Evolutionary conservation across 2,329 filamentous ascomycete species (phyloP), one percentile per base, ranked within the genome.

Genomic region (Coniochaeta sp.): DNA sequence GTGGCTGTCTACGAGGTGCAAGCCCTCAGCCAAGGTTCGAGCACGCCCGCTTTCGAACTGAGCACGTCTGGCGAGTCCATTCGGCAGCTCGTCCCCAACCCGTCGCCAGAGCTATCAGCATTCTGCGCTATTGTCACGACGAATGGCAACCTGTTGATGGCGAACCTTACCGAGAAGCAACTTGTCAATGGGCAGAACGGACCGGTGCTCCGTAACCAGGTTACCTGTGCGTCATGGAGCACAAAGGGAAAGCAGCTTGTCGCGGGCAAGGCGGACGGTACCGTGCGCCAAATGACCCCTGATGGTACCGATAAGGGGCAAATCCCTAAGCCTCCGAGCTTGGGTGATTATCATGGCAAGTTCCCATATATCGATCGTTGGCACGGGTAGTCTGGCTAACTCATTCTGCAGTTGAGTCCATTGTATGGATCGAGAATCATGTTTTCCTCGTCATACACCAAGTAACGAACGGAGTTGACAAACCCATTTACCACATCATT

Each of bases 201-300:
- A 30, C 73, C 61, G 4, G 72, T 85, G 1, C 73, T 95, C 56
- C 89, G 85, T 61, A 75, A 79, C 26, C 85, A 87, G 47, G 91
- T 95, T 26, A 91, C 85, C 64, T 94, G 87, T 61, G 79, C 89
- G 6, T 86, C 88, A 52, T 99, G 95, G 94, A 99, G 94, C 67
- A 86, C 83, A 55, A 89, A 86, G 65, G 94, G 94, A 46, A 99
- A 96, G 66, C 92, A 97, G 65, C 75, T 99, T 40, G 85, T 95
- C 42, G 91, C 89, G 58, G 94, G 95, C 14, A 75, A 94, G 59
- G 83, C 77, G 6, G 83, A 96, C 68, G 94, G 94, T 53, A 85
- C 83, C 12, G 84, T 87, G 50, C 79, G 81, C 52, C 91, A 96
- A 66, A 86, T 97, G 80, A 90, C 88, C 7, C 89, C 87, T 0